Percentiles rank a stretch among this genome's conserved stretches.
Evolutionary conservation across 768 basidiomycete species (phyloP).

Genomic region (Termitomyces titanicus): DNA sequence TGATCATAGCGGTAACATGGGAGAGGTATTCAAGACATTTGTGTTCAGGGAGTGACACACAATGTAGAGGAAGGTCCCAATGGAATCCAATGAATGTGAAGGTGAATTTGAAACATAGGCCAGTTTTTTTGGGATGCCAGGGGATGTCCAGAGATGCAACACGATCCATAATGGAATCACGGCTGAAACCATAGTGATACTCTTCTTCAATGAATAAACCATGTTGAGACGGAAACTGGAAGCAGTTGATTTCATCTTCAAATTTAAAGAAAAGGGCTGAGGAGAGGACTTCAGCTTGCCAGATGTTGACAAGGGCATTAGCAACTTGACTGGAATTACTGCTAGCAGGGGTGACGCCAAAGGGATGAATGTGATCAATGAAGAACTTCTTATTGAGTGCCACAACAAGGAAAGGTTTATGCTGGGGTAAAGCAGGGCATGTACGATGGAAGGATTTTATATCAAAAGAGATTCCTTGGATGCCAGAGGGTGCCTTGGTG

Average conservation of each 20-base stretch:
- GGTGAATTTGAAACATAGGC: conserved; percentile 21
- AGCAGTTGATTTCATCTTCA: not conserved
- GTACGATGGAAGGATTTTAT: too few species aligned
- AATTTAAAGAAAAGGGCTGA: not conserved
- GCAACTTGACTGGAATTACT: too few species aligned
- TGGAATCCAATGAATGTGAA: conserved; percentile 29
- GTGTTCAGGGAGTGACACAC: conserved; percentile 25
- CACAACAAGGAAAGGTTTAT: too few species aligned
- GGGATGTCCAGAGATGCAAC: conserved; percentile 8
- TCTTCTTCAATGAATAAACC: not conserved
- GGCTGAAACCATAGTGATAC: conserved; percentile 18
- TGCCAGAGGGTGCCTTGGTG: too few species aligned
- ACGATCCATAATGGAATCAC: not conserved
- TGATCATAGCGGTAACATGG: conserved; percentile 13
- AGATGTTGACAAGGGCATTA: too few species aligned
- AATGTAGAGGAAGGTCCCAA: conserved; percentile 24
- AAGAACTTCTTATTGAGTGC: too few species aligned
- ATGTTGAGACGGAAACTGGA: not conserved
- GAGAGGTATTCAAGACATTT: conserved; percentile 21
- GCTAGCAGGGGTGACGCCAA: too few species aligned
- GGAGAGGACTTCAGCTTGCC: too few species aligned
- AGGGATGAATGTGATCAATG: too few species aligned
- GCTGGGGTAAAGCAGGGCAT: too few species aligned
- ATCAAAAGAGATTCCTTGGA: too few species aligned
- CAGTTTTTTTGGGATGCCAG: conserved; percentile 18